Base-by-base conservation (phyloP, 1,139 yeast genomes). In the Suhomyces chickasaworum region DNA sequence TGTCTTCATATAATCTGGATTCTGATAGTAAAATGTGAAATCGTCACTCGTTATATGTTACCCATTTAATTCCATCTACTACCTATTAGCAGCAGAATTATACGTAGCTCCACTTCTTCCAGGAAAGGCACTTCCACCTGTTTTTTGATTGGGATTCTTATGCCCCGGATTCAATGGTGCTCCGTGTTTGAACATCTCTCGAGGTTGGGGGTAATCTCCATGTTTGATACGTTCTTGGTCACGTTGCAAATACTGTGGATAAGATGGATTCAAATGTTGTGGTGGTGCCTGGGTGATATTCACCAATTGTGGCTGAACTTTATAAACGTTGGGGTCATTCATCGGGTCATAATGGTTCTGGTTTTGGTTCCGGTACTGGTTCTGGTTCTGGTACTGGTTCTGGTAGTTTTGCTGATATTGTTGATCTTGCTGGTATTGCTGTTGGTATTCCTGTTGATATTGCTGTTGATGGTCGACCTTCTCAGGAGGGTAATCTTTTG, bases 61-160 rank as follows among this genome's bases (percentile, higher is more conserved):
- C n/a, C n/a, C n/a, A n/a, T n/a, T n/a, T n/a, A n/a, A n/a, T n/a
- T n/a, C n/a, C n/a, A n/a, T n/a, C n/a, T n/a, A n/a, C 39, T 54
- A 63, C 42, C 56, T 57, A 42, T 67, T 70, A 3, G 77, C 77
- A 31, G 75, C 73, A 45, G 63, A 59, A 47, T 69, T 65, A 51
- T 74, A 74, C 2, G 73, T 68, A 7, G 69, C 73, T 1, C 75
- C 75, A 23, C 66, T 51, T 20, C 63, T 55, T 1, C 79, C 79
- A 2, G 79, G 78, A 42, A 73, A 74, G 4, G 58, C 57, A 9
- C 64, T 59, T 8, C 73, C 66, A 1, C 71, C 67, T 9, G 61
- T 58, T 35, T 56, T 59, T 23, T 50, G 52, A 4, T 54, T 57
- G 5, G 59, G 54, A 37, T 60, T 55, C 21, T 52, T 54, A 17